A percentile compares a stretch with the other conserved stretches of the same genome.
Conservation (phyloP, 768 basidiomycete species). For the Bullera alba region DNA sequence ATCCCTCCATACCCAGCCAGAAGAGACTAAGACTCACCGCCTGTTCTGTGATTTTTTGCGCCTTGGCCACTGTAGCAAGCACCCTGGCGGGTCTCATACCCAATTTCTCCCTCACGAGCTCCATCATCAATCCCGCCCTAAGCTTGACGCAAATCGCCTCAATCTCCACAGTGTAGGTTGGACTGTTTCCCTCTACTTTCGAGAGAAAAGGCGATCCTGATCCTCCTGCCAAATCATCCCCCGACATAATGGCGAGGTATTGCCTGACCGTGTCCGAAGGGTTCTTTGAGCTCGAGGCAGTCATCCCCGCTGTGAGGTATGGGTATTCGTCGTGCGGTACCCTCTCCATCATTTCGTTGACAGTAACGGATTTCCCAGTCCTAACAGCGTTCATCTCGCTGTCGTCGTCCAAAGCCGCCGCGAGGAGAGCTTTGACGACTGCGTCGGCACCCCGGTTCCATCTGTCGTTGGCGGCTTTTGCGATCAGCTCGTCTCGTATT, state of each 20-base stretch:
- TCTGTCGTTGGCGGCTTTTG: constrained; percentile 65
- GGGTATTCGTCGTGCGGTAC: constrained; percentile 19
- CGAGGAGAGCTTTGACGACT: constrained; percentile 65
- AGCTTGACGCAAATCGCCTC: constrained; percentile 44
- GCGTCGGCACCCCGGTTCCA: constrained; percentile 69
- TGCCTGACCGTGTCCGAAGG: constrained; percentile 18
- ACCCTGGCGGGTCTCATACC: constrained; percentile 78
- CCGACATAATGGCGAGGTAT: constrained; percentile 26
- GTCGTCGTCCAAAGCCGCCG: constrained; percentile 51
- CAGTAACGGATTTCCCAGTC: constrained; percentile 12
- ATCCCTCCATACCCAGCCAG: not conserved
- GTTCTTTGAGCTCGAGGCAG: constrained; percentile 9
- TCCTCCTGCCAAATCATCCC: constrained; percentile 25
- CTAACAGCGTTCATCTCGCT: constrained; percentile 20
- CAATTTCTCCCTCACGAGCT: constrained; percentile 60
- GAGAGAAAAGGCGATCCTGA: constrained; percentile 18
- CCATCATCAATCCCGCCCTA: constrained; percentile 63
- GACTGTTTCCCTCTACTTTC: constrained; percentile 14
- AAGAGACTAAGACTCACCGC: constrained; percentile 54
- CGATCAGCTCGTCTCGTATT: constrained; percentile 77
- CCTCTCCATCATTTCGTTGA: constrained; percentile 23
- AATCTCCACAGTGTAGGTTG: constrained; percentile 28
- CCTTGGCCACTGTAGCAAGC: constrained; percentile 65
- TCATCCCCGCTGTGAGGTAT: constrained; percentile 15
- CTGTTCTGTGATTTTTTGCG: constrained; percentile 90